These are phyloP conservation scores for Bretschneidera sinensis DNA, from an alignment of 345 rosid species.

Conservation along the genomic window DNA sequence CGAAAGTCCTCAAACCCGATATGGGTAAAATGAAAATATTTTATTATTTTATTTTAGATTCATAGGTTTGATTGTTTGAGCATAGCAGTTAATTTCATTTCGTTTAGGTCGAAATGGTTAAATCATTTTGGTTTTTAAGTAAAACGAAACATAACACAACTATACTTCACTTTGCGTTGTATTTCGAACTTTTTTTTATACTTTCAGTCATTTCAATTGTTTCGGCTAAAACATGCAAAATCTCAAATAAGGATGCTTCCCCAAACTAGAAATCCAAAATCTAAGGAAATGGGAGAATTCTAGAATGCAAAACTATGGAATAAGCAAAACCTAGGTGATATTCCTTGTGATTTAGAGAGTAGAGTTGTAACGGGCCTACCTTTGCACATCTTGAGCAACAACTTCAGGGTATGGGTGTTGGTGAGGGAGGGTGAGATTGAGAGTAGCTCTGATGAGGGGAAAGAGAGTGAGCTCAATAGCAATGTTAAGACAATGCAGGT, in stretches of 20 bases:
- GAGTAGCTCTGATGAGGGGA: slow-evolving; percentile 8
- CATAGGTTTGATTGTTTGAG: too few relatives aligned
- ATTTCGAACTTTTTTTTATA: too few relatives aligned
- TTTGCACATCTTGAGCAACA: slow-evolving; percentile 43
- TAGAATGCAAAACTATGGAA: slow-evolving; percentile 7
- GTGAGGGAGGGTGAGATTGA: slow-evolving; percentile 48
- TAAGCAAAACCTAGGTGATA: slow-evolving; percentile 13
- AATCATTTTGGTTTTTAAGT: too few relatives aligned
- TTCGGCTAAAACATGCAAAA: not conserved
- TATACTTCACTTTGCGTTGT: too few relatives aligned
- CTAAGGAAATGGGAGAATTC: slow-evolving; percentile 2
- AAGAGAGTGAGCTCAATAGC: slow-evolving; percentile 21
- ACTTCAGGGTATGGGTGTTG: slow-evolving; percentile 61
- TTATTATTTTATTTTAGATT: too few relatives aligned
- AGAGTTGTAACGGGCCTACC: slow-evolving; percentile 24
- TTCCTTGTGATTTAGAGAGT: not conserved
- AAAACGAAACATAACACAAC: too few relatives aligned
- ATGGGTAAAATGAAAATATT: too few relatives aligned
- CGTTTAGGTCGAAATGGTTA: too few relatives aligned
- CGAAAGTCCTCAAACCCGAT: too few relatives aligned
- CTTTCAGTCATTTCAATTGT: too few relatives aligned
- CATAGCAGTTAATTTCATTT: too few relatives aligned
- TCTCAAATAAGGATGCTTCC: not conserved
- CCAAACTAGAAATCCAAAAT: not conserved
- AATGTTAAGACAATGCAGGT: slow-evolving; percentile 39